Base-by-base conservation (phyloP, 148 eudicot genomes). In the Rhododendron mucronatum region DNA sequence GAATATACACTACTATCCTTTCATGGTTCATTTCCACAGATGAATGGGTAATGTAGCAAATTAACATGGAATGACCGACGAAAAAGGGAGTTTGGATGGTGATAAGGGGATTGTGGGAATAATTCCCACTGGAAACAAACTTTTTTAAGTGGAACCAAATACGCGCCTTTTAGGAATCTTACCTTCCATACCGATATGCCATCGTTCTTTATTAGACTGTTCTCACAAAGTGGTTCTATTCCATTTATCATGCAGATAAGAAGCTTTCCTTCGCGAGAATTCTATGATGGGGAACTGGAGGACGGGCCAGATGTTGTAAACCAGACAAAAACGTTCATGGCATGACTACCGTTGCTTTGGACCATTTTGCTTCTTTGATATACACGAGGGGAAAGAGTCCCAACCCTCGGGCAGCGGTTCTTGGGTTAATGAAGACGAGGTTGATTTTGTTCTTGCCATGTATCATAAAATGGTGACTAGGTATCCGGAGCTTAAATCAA, bases 341-440 rank as follows among this genome's bases (percentile, higher is more conserved):
- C 99, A 97, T 78, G 89, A 87, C 45, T 94, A 90, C 88, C 87
- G 92, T n/a, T 97, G 99, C 91, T 97, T 94, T 88, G 98, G 98
- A 78, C 99, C 99, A 5, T 97, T 97, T 91, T 95, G 98, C 92
- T 97, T 97, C 89, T 97, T 97, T 88, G 98, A 97, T 81, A 81
- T 94, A 86, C 95, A 93, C n/a, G 98, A 97, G 79, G 95, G 99
- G 65, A 83, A 89, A 45, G 98, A 95, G 86, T 90, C 92, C 45
- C 92, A 90, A 85, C 96, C 96, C 57, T 88, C 85, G 21, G 96
- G 94, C 71, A 94, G 93, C 88, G 94, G 96, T 23, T 94, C 96
- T 86, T 93, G 90, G 93, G 87, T 90, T 39, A 97, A 97, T 89
- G 91, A 82, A 59, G 98, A 97, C 83, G 99, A 95, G 92, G 98